A percentile compares a stretch with the other conserved stretches of the same genome.
These are phyloP conservation scores for Aechmea fasciata DNA, from an alignment of 176 grass and related monocot species.

Conservation along the genomic window DNA sequence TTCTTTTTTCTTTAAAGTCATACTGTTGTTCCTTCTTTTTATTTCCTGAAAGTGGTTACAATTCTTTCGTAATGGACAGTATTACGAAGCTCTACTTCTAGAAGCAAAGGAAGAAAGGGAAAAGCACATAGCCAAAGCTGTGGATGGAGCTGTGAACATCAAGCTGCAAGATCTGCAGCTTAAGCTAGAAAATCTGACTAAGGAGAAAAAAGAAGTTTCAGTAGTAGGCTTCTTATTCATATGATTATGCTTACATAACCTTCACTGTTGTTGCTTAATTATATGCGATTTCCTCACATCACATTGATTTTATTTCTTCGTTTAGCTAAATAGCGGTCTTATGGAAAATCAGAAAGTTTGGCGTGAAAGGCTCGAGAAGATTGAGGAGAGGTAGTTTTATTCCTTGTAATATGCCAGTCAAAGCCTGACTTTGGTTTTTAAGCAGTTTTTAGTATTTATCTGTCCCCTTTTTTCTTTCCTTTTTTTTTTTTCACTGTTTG, in stretches of 20 bases:
- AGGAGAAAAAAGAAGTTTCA: conserved; percentile 58
- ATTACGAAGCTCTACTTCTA: conserved; percentile 63
- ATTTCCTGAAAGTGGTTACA: neutral
- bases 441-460: neutral
- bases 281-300: neutral
- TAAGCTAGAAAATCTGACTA: conserved; percentile 52
- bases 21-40: neutral
- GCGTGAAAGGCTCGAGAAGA: conserved; percentile 59
- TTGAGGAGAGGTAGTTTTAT: conserved; percentile 66
- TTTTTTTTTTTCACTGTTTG: no score
- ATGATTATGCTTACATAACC: conserved; percentile 9
- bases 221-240: conserved; percentile 34
- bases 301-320: conserved; percentile 14
- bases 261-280: conserved; percentile 7
- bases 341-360: conserved; percentile 67
- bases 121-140: conserved; percentile 40
- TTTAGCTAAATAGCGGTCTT: conserved; percentile 67
- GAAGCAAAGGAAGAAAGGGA: conserved; percentile 64
- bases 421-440: neutral
- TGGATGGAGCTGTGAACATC: conserved; percentile 54
- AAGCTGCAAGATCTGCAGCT: conserved; percentile 58
- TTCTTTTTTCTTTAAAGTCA: conserved; percentile 9
- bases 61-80: conserved; percentile 30
- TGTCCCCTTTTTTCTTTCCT: no score
- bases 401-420: neutral